Evolutionary conservation across 352 stramenopile genomes (phyloP).

Genomic region (Peronospora tabacina): DNA sequence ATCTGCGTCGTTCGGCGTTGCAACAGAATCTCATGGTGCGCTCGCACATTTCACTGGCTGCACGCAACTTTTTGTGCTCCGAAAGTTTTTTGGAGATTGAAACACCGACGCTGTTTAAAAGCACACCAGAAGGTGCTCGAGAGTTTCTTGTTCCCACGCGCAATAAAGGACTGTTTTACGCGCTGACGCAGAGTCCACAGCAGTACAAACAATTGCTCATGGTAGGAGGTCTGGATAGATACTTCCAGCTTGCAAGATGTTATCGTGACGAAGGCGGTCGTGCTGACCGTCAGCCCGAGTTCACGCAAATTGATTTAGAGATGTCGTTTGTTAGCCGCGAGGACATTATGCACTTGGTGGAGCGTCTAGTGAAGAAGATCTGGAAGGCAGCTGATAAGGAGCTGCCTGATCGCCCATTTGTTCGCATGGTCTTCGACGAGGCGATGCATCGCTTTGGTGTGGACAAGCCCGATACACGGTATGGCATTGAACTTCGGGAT

Average conservation of each 20-base stretch:
- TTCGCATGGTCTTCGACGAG: constrained; percentile 64
- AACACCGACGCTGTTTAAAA: constrained; percentile 85
- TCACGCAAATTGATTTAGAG: constrained; percentile 88
- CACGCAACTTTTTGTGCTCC: constrained; percentile 57
- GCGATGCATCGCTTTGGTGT: constrained; percentile 76
- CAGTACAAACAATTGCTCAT: constrained; percentile 91
- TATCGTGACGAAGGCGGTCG: constrained; percentile 86
- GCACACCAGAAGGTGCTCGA: constrained; percentile 75
- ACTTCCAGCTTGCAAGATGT: constrained; percentile 87
- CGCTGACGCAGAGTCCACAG: constrained; percentile 85
- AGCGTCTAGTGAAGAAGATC: constrained; percentile 64
- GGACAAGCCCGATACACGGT: constrained; percentile 83
- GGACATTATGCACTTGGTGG: constrained; percentile 69
- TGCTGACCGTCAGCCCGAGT: constrained; percentile 85
- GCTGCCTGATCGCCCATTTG: constrained; percentile 36
- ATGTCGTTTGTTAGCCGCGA: constrained; percentile 78
- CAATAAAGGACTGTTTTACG: constrained; percentile 69
- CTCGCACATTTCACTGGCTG: constrained; percentile 58
- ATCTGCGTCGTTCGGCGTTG: constrained; percentile 62
- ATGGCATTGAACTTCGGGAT: constrained; percentile 61
- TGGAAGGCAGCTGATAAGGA: constrained; percentile 47
- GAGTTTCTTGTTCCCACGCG: constrained; percentile 83
- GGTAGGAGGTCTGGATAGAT: constrained; percentile 79
- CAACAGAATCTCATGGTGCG: constrained; percentile 78
- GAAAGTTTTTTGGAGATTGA: constrained; percentile 84